A percentile compares a stretch with the other conserved stretches of the same genome.
These are phyloP conservation scores for Tieghemostelium lacteum DNA, from an alignment of 78 protist genomes.

Conservation along the genomic window DNA sequence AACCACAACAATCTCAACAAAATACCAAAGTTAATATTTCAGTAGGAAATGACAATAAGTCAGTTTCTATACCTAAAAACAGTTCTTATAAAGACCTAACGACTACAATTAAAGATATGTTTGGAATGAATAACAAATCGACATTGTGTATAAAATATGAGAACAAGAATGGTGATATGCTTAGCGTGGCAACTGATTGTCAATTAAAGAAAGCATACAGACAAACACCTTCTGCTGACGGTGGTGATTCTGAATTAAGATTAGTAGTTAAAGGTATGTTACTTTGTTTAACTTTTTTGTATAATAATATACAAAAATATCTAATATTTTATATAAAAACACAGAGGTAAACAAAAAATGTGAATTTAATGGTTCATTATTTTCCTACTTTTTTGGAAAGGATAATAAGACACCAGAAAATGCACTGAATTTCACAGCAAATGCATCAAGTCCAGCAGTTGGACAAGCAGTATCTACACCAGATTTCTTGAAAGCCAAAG, in stretches of 20 bases:
- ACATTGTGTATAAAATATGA: constrained; percentile 52
- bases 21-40: constrained; percentile 32
- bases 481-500: not conserved
- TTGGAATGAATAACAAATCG: constrained; percentile 44
- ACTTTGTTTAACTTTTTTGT: not conserved
- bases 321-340: too few relatives aligned
- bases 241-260: not conserved
- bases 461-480: not conserved
- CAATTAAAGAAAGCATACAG: constrained; percentile 52
- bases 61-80: constrained; percentile 16
- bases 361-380: not conserved
- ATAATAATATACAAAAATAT: too few relatives aligned
- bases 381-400: constrained; percentile 8
- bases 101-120: constrained; percentile 34
- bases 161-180: constrained; percentile 45
- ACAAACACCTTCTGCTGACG: not conserved
- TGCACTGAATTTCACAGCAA: not conserved
- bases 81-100: constrained; percentile 39
- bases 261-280: constrained; percentile 62
- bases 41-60: constrained; percentile 21
- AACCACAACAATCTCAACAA: not conserved
- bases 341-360: not conserved
- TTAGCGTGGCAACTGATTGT: constrained; percentile 51
- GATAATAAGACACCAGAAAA: not conserved
- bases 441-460: not conserved